phyloP scores from a whole-genome alignment of 352 stramenopile genomes.

The Sclerospora graminicola region DNA sequence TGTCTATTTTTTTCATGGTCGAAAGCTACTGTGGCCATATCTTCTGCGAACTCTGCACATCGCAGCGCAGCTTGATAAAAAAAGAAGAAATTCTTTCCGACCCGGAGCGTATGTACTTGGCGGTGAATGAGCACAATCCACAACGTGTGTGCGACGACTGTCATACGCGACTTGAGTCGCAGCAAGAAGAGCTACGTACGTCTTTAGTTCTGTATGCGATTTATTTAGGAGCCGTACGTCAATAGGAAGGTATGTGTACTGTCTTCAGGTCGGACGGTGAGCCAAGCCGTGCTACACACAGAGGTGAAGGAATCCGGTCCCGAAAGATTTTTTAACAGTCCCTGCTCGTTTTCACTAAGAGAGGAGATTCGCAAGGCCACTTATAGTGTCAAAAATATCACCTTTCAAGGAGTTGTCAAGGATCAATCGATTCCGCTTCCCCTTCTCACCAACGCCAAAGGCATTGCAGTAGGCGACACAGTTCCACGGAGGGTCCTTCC shows the following conservation, averaged over 20 bases:
- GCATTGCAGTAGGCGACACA: constrained; percentile 63
- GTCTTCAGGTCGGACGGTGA: constrained; percentile 45
- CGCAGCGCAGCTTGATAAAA: constrained; percentile 57
- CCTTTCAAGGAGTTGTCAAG: constrained; percentile 81
- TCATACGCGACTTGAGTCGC: constrained; percentile 37
- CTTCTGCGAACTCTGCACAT: constrained; percentile 70
- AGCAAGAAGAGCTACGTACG: constrained; percentile 63
- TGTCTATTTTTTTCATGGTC: background rate
- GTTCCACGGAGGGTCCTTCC: background rate
- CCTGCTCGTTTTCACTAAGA: constrained; percentile 84
- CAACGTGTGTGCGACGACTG: constrained; percentile 79
- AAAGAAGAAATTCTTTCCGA: constrained; percentile 66
- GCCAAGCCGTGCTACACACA: constrained; percentile 73
- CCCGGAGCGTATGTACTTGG: constrained; percentile 61
- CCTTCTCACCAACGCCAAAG: constrained; percentile 82
- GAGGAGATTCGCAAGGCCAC: constrained; percentile 90
- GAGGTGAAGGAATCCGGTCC: constrained; percentile 50
- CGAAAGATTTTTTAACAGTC: constrained; percentile 72
- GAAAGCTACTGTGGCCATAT: constrained; percentile 59
- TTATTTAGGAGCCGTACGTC: background rate
- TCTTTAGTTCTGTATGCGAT: background rate
- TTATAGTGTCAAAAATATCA: constrained; percentile 90
- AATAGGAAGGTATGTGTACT: background rate
- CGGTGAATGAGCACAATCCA: constrained; percentile 71
- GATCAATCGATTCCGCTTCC: constrained; percentile 85